A percentile compares a stretch with the other conserved stretches of the same genome.
phyloP scores from a whole-genome alignment of 1,284 basidiomycete species.

The Mixia osmundae region DNA sequence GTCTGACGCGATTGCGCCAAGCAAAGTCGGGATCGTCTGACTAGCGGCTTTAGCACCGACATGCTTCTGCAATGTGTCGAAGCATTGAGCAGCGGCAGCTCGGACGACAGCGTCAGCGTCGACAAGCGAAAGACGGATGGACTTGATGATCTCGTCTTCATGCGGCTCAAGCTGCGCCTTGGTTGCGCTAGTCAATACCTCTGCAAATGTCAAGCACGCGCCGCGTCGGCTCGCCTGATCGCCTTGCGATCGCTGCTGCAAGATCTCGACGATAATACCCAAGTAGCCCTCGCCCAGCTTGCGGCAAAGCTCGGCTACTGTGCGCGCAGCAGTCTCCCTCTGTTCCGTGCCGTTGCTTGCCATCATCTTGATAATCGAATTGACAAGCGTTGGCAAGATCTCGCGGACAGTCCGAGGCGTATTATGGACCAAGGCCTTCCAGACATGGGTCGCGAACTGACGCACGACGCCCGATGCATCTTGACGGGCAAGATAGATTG shows the following conservation, averaged over 20 bases:
- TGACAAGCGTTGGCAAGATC: slow-evolving; percentile 71
- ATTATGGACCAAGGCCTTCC: slow-evolving; percentile 90
- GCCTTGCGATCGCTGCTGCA: slow-evolving; percentile 11
- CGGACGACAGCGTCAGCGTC: slow-evolving; percentile 74
- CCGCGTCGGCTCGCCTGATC: slow-evolving; percentile 48
- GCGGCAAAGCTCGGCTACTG: slow-evolving; percentile 50
- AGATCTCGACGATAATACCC: slow-evolving; percentile 32
- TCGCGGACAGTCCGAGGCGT: slow-evolving; percentile 50
- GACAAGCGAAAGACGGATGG: slow-evolving; percentile 62
- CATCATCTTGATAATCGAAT: slow-evolving; percentile 44
- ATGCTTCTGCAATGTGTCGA: slow-evolving; percentile 77
- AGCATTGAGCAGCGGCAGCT: slow-evolving; percentile 72
- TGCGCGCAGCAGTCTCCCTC: slow-evolving; percentile 75
- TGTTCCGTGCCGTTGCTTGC: slow-evolving; percentile 62
- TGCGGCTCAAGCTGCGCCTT: slow-evolving; percentile 70
- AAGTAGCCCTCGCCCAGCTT: slow-evolving; percentile 90
- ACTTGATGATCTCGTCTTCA: slow-evolving; percentile 68
- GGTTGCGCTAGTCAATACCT: slow-evolving; percentile 71
- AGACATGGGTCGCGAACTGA: slow-evolving; percentile 81
- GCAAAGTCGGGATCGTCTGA: slow-evolving; percentile 79
- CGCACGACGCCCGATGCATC: slow-evolving; percentile 77
- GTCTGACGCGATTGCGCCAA: slow-evolving; percentile 76
- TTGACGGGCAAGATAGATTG: slow-evolving; percentile 79
- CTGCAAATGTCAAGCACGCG: slow-evolving; percentile 64
- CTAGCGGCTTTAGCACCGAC: slow-evolving; percentile 81